Base-by-base conservation (phyloP, 192 early-diverging fungal species). In the Anaeromyces robustus region DNA sequence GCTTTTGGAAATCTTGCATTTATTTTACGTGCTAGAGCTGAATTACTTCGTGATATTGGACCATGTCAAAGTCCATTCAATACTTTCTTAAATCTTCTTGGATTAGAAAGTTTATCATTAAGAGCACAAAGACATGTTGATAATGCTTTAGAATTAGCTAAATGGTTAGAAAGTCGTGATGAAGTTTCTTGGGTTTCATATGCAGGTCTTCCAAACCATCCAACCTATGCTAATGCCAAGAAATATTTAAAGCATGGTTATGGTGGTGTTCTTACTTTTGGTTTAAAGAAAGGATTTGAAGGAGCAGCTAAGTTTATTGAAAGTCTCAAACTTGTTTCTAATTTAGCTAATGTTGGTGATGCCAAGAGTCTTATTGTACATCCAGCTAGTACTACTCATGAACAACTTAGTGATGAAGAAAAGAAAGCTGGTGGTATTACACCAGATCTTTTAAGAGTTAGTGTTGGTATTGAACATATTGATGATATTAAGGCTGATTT, bases 321-420 rank as follows among this genome's bases (percentile, higher is more conserved):
- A 80, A 83, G 80, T 28, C 89, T 98, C 32, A 88, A 96, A 83
- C 89, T 98, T 32, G 90, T 92, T 5, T 94, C 93, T 18, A 94
- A 96, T 84, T 85, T 98, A 30, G 96, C 95, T 77, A 98, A 98
- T 80, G 94, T 98, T n/a, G 96, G 96, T 79, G 96, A 98, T 86
- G 90, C 94, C 14, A 90, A 94, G 82, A 96, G 95, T 12, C 87
- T 98, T 30, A 93, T 94, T 29, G 95, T 96, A 81, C 92, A 95
- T 79, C 94, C 96, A 14, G 86, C 92, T 29, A 83, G 89, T 29
- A 96, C 95, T 11, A 98, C 95, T 18, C 95, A 98, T 83, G 93
- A 94, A 84, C 96, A 96, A 86, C 86, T 97, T 52, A 89, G 89
- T 11, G 91, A 93, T 81, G 90, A 91, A 32, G 96, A 97, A 86